Base-by-base conservation (phyloP, 495 filamentous ascomycete genomes). In the Amphirosellinia nigrospora region DNA sequence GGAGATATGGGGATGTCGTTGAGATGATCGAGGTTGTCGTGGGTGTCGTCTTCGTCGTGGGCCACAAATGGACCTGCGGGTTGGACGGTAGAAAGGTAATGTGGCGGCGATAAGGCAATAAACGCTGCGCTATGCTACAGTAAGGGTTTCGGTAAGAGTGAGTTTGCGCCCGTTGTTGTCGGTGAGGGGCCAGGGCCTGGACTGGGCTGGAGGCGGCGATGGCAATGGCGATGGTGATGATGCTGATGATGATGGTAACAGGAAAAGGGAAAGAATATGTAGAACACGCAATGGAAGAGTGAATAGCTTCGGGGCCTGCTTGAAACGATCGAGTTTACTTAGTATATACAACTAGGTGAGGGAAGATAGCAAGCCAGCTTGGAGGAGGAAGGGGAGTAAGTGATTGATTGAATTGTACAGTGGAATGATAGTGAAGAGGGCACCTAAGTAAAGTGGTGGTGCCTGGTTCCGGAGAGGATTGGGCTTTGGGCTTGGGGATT, bases 271-370 rank as follows among this genome's bases (percentile, higher is more conserved):
- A 61, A 55, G 28, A 58, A 10, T n/a, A 67, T 10, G 43, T 23
- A 69, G 16, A 62, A 16, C 62, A 53, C n/a, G 26, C 32, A 72
- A 73, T 53, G 69, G 67, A 72, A 68, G 55, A 26, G 64, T 23
- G 38, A 64, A 61, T 4, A 36, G 55, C 55, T 38, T 39, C 43
- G 66, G 45, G 38, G n/a, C 56, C 66, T 39, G 46, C 43, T 38
- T 41, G 53, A 62, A 53, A 69, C 56, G 66, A 53, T 65, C 7
- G 63, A 46, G 63, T n/a, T 3, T 13, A 50, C 11, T 3, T 13
- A 50, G 36, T 38, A 65, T 23, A 38, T 28, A 58, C 53, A 10
- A 43, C 21, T 38, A 52, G 43, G 53, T 59, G 58, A 62, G 55
- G 64, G 55, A 68, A 52, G 36, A 60, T 41, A 36, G 48, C 38